Conservation (phyloP, 2,329 filamentous ascomycete genomes). For the Exserohilum rostratum region DNA sequence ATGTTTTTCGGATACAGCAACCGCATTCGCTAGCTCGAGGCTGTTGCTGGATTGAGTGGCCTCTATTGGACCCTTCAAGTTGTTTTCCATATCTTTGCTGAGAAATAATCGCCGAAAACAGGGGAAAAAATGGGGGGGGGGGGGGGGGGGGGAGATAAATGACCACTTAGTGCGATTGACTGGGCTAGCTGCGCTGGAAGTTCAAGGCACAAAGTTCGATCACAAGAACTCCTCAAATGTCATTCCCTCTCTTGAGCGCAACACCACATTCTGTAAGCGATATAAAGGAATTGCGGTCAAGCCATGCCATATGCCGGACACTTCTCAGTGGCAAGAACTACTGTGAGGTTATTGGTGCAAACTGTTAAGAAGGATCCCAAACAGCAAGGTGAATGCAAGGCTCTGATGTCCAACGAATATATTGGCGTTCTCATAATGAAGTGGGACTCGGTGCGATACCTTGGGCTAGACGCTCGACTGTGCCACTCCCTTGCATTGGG, state of each 20-base stretch:
- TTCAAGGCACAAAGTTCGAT: not conserved
- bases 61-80: not conserved
- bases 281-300: not conserved
- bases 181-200: not conserved
- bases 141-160: too few species aligned
- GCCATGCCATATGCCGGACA: not conserved
- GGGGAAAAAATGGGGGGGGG: not conserved
- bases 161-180: not conserved
- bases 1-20: slow-evolving; percentile 15
- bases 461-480: too few species aligned
- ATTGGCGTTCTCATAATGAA: too few species aligned
- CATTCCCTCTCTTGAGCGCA: not conserved
- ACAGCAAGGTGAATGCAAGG: too few species aligned
- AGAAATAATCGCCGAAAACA: not conserved
- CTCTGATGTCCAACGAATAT: too few species aligned
- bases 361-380: too few species aligned
- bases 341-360: not conserved
- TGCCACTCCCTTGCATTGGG: too few species aligned
- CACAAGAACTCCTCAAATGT: not conserved
- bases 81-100: not conserved
- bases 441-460: too few species aligned
- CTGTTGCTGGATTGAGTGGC: not conserved
- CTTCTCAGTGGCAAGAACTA: not conserved
- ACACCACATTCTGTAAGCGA: not conserved
- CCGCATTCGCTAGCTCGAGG: not conserved